Evolutionary conservation across 73 alveolate species (phyloP).

Genomic region (Diophrys sp.): DNA sequence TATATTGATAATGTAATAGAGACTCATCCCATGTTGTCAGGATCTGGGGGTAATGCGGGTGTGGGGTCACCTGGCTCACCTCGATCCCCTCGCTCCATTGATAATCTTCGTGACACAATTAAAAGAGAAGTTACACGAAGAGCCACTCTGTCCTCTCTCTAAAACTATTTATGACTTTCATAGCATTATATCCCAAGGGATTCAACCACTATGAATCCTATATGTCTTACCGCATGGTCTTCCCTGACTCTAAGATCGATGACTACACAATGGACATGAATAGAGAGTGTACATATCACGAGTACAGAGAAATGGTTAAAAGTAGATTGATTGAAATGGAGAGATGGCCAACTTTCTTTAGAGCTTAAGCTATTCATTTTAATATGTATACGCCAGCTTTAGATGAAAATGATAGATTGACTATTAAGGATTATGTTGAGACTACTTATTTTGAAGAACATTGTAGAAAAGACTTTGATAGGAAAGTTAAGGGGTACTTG

Average conservation of each 20-base stretch:
- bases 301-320: constrained; percentile 1
- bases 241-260: constrained; percentile 6
- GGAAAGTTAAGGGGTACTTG: too few species aligned
- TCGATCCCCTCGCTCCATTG: background rate
- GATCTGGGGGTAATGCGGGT: background rate
- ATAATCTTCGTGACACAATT: background rate
- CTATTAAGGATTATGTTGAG: too few species aligned
- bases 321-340: too few species aligned
- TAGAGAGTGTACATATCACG: constrained; percentile 13
- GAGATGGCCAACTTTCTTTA: too few species aligned
- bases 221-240: background rate
- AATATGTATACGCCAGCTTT: too few species aligned
- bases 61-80: too few species aligned
- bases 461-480: too few species aligned
- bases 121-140: background rate
- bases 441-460: too few species aligned
- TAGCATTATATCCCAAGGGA: constrained; percentile 8
- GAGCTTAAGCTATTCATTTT: too few species aligned
- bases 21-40: background rate
- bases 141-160: background rate
- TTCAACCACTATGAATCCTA: constrained; percentile 16
- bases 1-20: background rate
- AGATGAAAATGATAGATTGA: too few species aligned
- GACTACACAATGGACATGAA: constrained; percentile 14
- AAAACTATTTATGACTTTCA: background rate